A percentile compares a stretch with the other conserved stretches of the same genome.
phyloP scores from a whole-genome alignment of 352 stramenopile species.

The Phytophthora fragariae region DNA sequence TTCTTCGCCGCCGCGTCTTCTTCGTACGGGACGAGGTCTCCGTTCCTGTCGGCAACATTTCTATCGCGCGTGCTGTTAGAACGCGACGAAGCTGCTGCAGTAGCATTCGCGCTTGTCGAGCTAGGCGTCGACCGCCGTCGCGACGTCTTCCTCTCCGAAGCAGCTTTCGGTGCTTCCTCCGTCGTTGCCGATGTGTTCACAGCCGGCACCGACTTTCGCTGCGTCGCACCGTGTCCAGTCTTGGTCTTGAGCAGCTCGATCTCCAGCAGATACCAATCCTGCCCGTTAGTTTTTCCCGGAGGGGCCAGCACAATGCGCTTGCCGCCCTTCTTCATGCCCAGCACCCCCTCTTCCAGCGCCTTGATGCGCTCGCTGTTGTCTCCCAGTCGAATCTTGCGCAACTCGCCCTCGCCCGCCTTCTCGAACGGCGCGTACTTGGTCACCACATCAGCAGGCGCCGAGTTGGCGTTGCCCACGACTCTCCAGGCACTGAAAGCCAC shows the following conservation, averaged over 20 bases:
- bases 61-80: conserved; percentile 29
- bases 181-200: conserved; percentile 25
- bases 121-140: conserved; percentile 46
- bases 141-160: conserved; percentile 36
- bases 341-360: conserved; percentile 87
- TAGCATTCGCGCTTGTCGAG: conserved; percentile 16
- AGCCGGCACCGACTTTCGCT: conserved; percentile 42
- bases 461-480: conserved; percentile 74
- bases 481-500: conserved; percentile 79
- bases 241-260: conserved; percentile 82
- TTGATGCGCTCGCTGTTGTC: conserved; percentile 87
- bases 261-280: conserved; percentile 88
- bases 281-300: conserved; percentile 77
- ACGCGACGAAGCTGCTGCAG: conserved; percentile 20
- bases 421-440: conserved; percentile 87
- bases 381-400: conserved; percentile 80
- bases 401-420: conserved; percentile 49
- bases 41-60: conserved; percentile 30
- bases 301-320: conserved; percentile 91
- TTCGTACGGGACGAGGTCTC: conserved; percentile 61
- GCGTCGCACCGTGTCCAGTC: conserved; percentile 38
- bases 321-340: conserved; percentile 91
- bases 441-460: conserved; percentile 65
- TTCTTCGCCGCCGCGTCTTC: conserved; percentile 49
- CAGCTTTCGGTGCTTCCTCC: conserved; percentile 23